A percentile compares a stretch with the other conserved stretches of the same genome.
Evolutionary conservation across 805 yeast genomes (phyloP).

Genomic region (Suhomyces vadensis): DNA sequence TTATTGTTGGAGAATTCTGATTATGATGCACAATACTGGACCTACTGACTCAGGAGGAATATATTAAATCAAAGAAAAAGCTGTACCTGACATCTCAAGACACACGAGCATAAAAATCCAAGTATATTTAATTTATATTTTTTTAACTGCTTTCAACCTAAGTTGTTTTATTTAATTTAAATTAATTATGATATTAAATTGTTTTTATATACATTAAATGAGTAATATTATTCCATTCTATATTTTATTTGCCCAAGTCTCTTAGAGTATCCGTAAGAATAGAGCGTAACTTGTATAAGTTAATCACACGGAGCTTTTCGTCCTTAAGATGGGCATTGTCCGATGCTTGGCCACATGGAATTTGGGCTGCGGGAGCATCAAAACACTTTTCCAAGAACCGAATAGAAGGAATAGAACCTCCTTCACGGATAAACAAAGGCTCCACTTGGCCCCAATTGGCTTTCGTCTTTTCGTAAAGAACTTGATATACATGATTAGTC

Average conservation of each 20-base stretch:
- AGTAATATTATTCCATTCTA: no score
- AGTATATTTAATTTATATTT: no score
- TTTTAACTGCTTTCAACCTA: no score
- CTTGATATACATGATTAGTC: conserved; percentile 66
- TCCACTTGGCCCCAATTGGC: conserved; percentile 71
- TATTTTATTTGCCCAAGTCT: conserved; percentile 27
- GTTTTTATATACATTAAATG: no score
- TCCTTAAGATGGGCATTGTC: conserved; percentile 93
- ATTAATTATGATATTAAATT: no score
- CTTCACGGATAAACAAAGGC: conserved; percentile 89
- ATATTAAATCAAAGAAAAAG: no score
- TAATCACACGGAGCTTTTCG: conserved; percentile 78
- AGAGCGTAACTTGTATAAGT: conserved; percentile 70
- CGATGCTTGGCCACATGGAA: conserved; percentile 94
- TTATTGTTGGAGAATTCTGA: no score
- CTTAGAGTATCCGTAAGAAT: conserved; percentile 58
- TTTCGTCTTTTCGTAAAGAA: conserved; percentile 60
- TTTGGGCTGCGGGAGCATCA: conserved; percentile 87
- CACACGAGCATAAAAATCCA: no score
- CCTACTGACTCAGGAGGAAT: no score
- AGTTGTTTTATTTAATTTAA: no score
- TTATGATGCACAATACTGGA: no score
- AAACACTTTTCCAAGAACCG: conserved; percentile 80
- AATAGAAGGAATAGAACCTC: conserved; percentile 94
- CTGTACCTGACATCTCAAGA: no score